A percentile compares a stretch with the other conserved stretches of the same genome.
phyloP scores from a whole-genome alignment of 306 rosid genomes.

The Ochetophila trinervis region DNA sequence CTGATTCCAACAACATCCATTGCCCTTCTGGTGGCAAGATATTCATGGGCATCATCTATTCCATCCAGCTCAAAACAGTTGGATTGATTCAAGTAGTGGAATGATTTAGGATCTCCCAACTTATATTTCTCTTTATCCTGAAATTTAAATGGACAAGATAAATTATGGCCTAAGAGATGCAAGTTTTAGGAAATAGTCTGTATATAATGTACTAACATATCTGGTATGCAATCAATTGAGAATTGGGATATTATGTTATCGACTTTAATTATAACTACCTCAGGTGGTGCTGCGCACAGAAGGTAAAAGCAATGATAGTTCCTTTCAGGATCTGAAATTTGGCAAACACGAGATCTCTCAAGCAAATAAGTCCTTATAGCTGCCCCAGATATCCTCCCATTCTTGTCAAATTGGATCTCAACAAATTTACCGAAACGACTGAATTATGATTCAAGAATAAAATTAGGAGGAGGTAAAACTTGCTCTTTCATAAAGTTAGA shows the following conservation, averaged over 20 bases:
- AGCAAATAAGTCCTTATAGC: constrained; percentile 93
- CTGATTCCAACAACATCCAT: constrained; percentile 99
- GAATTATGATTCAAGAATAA: constrained; percentile 45
- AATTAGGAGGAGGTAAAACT: constrained; percentile 20
- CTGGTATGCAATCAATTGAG: neutral
- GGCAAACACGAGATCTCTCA: constrained; percentile 99
- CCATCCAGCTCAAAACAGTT: constrained; percentile 82
- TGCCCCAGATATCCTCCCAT: constrained; percentile 98
- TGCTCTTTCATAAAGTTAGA: constrained; percentile 24
- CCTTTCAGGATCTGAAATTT: constrained; percentile 95
- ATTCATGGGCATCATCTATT: constrained; percentile 83
- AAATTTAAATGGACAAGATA: constrained; percentile 15
- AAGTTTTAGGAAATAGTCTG: neutral
- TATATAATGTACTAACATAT: neutral
- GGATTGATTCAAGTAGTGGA: constrained; percentile 96
- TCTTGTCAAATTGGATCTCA: constrained; percentile 98
- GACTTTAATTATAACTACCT: constrained; percentile 51
- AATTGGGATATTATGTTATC: constrained; percentile 16
- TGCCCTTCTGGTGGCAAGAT: constrained; percentile 95
- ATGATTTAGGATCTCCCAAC: constrained; percentile 76
- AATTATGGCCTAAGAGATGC: neutral
- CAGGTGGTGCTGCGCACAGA: constrained; percentile 94
- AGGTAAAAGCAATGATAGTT: constrained; percentile 99
- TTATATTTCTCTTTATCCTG: constrained; percentile 86
- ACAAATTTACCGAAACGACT: constrained; percentile 99